Evolutionary conservation across 192 early-diverging fungal genomes (phyloP).

Genomic region (Pilobolus umbonatus): DNA sequence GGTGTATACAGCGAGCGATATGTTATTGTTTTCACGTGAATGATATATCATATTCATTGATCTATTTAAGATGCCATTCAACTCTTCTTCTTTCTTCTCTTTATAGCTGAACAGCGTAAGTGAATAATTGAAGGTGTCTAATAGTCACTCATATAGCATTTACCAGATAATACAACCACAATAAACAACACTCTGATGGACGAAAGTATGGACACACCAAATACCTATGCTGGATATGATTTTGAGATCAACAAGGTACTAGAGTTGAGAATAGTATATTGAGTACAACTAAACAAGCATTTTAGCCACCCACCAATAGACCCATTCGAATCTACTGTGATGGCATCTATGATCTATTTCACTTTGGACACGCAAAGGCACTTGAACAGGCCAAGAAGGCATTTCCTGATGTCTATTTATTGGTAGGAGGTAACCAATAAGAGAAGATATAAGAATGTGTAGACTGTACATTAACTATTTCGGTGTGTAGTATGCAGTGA

Average conservation of each 20-base stretch:
- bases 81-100: background rate
- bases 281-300: background rate
- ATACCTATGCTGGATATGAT: slow-evolving; percentile 9
- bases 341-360: slow-evolving; percentile 79
- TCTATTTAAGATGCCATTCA: background rate
- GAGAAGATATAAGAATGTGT: background rate
- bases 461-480: background rate
- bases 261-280: background rate
- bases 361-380: slow-evolving; percentile 72
- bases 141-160: background rate
- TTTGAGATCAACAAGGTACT: slow-evolving; percentile 12
- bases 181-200: background rate
- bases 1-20: too few species aligned
- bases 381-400: slow-evolving; percentile 79
- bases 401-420: slow-evolving; percentile 64
- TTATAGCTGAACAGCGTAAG: background rate
- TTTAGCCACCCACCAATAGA: slow-evolving; percentile 52
- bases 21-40: too few species aligned
- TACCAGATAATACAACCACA: background rate
- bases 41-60: too few species aligned
- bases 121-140: too few species aligned
- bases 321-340: slow-evolving; percentile 78
- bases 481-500: slow-evolving; percentile 58
- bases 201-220: too few species aligned
- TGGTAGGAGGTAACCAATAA: slow-evolving; percentile 57